Conservation (phyloP, 2,329 filamentous ascomycete species). For the Microdochium bolleyi region DNA sequence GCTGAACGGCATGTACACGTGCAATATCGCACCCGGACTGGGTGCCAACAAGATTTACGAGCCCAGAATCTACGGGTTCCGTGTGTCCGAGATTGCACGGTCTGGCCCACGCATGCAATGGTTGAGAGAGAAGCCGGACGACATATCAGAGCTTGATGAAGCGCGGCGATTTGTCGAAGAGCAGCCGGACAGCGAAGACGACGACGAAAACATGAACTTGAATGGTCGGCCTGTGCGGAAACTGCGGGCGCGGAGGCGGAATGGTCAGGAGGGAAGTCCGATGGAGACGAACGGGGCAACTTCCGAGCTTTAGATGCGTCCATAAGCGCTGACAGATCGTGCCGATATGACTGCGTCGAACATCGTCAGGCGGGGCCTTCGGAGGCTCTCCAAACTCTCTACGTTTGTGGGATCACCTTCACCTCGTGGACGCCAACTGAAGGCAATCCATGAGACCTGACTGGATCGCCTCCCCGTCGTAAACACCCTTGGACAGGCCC, state of each 20-base stretch:
- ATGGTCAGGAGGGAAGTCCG: slow-evolving; percentile 45
- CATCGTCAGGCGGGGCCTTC: not conserved
- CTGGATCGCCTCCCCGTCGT: too few species aligned
- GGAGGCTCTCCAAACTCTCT: not conserved
- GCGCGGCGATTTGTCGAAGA: slow-evolving; percentile 44
- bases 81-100: slow-evolving; percentile 81
- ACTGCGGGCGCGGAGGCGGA: slow-evolving; percentile 31
- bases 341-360: not conserved
- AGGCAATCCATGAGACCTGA: too few species aligned
- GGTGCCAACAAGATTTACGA: slow-evolving; percentile 82
- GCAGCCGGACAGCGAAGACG: slow-evolving; percentile 48
- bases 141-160: slow-evolving; percentile 82
- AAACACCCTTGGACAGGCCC: too few species aligned
- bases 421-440: not conserved
- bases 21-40: slow-evolving; percentile 83
- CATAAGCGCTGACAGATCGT: not conserved
- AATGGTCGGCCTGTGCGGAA: slow-evolving; percentile 32
- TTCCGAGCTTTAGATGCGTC: slow-evolving; percentile 37
- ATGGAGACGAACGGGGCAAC: slow-evolving; percentile 53
- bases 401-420: not conserved
- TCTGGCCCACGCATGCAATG: slow-evolving; percentile 95
- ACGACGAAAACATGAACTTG: slow-evolving; percentile 38
- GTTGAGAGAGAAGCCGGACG: slow-evolving; percentile 75
- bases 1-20: slow-evolving; percentile 80
- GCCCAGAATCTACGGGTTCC: slow-evolving; percentile 93